A percentile compares a stretch with the other conserved stretches of the same genome.
These are phyloP conservation scores for Blakeslea trispora DNA, from an alignment of 371 early-diverging fungal species.

Conservation along the genomic window DNA sequence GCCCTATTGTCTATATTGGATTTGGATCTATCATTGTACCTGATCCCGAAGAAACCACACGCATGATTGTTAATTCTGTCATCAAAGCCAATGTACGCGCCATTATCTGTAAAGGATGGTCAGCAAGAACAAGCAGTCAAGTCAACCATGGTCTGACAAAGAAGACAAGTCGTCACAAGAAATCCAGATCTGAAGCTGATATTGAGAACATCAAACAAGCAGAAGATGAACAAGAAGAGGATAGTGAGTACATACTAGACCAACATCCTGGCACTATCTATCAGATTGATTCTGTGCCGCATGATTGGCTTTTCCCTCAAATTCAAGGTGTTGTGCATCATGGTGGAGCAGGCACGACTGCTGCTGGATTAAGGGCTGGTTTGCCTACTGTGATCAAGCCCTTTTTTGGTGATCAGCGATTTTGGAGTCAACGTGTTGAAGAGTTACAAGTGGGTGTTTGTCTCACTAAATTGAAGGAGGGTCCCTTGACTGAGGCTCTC, in stretches of 20 bases:
- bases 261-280: constrained; percentile 51
- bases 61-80: constrained; percentile 68
- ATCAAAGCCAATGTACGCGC: constrained; percentile 68
- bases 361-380: constrained; percentile 78
- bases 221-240: constrained; percentile 26
- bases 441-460: constrained; percentile 66
- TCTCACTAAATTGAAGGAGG: constrained; percentile 57
- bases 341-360: constrained; percentile 87
- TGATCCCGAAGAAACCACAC: constrained; percentile 72
- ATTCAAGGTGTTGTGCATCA: constrained; percentile 83
- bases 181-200: constrained; percentile 14
- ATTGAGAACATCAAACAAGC: constrained; percentile 18
- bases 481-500: constrained; percentile 56
- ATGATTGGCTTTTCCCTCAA: constrained; percentile 84
- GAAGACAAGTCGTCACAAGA: constrained; percentile 21
- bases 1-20: constrained; percentile 80
- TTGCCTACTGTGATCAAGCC: constrained; percentile 77
- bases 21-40: constrained; percentile 85
- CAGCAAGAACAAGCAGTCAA: constrained; percentile 34
- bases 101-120: constrained; percentile 85
- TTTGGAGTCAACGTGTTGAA: constrained; percentile 75
- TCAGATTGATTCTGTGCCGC: constrained; percentile 67
- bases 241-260: constrained; percentile 26
- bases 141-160: too few relatives aligned
- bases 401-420: constrained; percentile 85